A percentile compares a stretch with the other conserved stretches of the same genome.
phyloP scores from a whole-genome alignment of 2,329 filamentous ascomycete species.

The Arthrobotrys pseudoclavata region DNA sequence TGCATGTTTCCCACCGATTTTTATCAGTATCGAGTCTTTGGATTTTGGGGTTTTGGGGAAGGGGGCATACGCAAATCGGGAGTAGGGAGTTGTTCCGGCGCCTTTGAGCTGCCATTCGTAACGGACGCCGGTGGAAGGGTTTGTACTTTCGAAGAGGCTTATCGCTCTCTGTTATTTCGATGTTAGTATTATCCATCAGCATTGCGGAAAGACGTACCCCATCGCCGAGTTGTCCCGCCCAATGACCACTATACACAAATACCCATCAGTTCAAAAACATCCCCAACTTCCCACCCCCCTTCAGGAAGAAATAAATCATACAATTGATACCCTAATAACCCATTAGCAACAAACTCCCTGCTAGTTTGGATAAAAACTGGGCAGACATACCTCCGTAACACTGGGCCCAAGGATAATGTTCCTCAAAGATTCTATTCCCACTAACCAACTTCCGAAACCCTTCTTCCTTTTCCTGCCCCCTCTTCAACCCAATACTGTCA shows the following conservation, averaged over 20 bases:
- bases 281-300: not conserved
- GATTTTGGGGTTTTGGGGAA: no score
- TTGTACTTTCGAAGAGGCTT: slow-evolving; percentile 89
- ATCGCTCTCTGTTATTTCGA: slow-evolving; percentile 76
- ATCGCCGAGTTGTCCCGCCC: slow-evolving; percentile 96
- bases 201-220: slow-evolving; percentile 69
- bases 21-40: not conserved
- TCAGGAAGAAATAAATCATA: slow-evolving; percentile 5
- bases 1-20: not conserved
- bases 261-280: slow-evolving; percentile 64
- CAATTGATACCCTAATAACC: slow-evolving; percentile 58
- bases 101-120: slow-evolving; percentile 97
- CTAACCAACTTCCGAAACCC: slow-evolving; percentile 83
- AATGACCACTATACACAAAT: slow-evolving; percentile 74
- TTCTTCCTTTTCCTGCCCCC: slow-evolving; percentile 76
- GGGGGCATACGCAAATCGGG: slow-evolving; percentile 77
- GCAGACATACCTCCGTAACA: slow-evolving; percentile 85
- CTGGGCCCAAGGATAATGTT: slow-evolving; percentile 93
- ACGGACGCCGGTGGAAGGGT: slow-evolving; percentile 76
- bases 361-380: slow-evolving; percentile 66
- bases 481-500: slow-evolving; percentile 81
- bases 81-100: slow-evolving; percentile 92
- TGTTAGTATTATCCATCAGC: slow-evolving; percentile 12
- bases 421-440: slow-evolving; percentile 84
- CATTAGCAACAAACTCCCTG: slow-evolving; percentile 2